These are phyloP conservation scores for Fusarium nematophilum DNA, from an alignment of 2,329 filamentous ascomycete genomes.

Conservation along the genomic window DNA sequence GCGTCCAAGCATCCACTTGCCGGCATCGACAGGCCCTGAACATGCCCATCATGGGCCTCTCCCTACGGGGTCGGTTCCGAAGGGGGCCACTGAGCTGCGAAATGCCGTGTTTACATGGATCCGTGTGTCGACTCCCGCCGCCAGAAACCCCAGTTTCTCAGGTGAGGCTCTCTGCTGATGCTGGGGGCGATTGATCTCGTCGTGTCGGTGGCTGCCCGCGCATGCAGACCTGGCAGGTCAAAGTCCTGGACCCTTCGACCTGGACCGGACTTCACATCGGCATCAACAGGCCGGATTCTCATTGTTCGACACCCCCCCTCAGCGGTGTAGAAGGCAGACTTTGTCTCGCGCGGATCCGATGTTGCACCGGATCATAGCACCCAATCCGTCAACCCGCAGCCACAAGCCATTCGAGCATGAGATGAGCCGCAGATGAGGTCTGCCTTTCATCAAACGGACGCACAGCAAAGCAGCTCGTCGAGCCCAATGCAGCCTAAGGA, in stretches of 20 bases:
- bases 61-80: too few relatives aligned
- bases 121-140: conserved; percentile 16
- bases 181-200: conserved; percentile 2
- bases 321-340: conserved; percentile 18
- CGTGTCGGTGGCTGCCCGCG: conserved; percentile 16
- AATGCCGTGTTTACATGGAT: conserved; percentile 31
- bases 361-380: conserved; percentile 6
- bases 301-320: conserved; percentile 7
- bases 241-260: too few relatives aligned
- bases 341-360: conserved; percentile 15
- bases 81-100: conserved; percentile 14
- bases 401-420: neutral
- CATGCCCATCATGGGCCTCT: neutral
- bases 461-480: conserved; percentile 1
- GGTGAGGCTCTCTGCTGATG: conserved; percentile 14
- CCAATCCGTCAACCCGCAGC: conserved; percentile 17
- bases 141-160: conserved; percentile 28
- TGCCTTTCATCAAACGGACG: too few relatives aligned
- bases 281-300: neutral
- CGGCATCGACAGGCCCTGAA: conserved; percentile 9
- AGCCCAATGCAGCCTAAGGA: neutral
- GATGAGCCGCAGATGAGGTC: too few relatives aligned
- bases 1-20: conserved; percentile 11
- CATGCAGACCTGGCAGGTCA: conserved; percentile 22
- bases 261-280: too few relatives aligned